Base-by-base conservation (phyloP, 768 basidiomycete species). In the Russula olivacea region DNA sequence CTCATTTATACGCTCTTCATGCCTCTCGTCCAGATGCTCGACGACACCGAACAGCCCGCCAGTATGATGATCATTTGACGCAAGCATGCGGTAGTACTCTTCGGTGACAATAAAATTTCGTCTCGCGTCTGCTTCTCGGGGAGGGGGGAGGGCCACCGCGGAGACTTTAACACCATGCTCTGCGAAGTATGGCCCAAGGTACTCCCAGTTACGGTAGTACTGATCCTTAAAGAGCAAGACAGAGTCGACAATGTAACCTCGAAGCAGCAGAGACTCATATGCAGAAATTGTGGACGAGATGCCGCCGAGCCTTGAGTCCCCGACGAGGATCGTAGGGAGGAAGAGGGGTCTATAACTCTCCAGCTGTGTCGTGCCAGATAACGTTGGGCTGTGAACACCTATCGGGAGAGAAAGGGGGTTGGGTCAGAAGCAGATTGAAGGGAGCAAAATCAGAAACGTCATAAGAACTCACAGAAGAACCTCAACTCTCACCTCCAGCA, bases 331-430 rank as follows among this genome's bases (percentile, higher is more conserved):
- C 0, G 89, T 89, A 1, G 96, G 96, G 5, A 97, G 81, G 65
- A 89, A 89, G 21, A 98, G 80, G 0, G 93, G 87, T 7, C 96
- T 83, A 70, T 94, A 96, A 34, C 82, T 82, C 55, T 96, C 93
- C 21, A 85, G 79, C 72, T 99, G 96, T 8, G 90, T 86, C 12
- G 86, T 83, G 32, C 93, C 86, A 17, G 88, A 87, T 6, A 92
- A 76, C 3, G 89, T 85, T 0, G 96, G 96, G 68, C 92, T 95
- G 69, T 97, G 95, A 12, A 96, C 89, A 43, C 95, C 94, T 96
- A 72, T 56, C 43, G 52, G 40, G 41, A 19, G 19, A 12, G 21
- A 14, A 45, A 17, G 15, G 30, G 14, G 15, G 32, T 38, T 55
- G 48, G 21, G 58, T 47, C 47, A 59, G 61, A 36, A 15, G 36